phyloP scores from a whole-genome alignment of 495 filamentous ascomycete genomes.

The Zalerion maritima region DNA sequence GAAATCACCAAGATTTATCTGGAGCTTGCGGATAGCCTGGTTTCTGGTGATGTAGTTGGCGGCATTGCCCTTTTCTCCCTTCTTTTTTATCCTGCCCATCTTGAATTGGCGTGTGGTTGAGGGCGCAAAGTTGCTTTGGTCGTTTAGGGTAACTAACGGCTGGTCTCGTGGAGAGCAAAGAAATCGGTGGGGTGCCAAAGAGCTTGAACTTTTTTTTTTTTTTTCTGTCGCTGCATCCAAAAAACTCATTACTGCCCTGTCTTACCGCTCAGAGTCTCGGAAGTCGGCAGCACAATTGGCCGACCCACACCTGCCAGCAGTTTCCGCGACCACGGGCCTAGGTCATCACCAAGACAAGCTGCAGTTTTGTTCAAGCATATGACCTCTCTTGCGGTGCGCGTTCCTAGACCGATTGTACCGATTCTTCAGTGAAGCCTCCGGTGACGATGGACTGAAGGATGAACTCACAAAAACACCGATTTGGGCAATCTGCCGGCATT shows the following conservation, averaged over 20 bases:
- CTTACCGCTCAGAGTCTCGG: too few species aligned
- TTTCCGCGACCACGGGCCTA: too few species aligned
- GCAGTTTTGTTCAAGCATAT: too few species aligned
- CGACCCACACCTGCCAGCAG: too few species aligned
- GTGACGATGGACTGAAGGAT: constrained; percentile 51
- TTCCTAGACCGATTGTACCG: too few species aligned
- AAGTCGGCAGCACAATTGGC: too few species aligned
- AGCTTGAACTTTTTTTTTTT: too few species aligned
- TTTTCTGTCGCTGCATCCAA: too few species aligned
- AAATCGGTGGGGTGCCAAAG: too few species aligned
- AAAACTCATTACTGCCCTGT: too few species aligned
- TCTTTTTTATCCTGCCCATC: constrained; percentile 89
- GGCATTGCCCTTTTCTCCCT: constrained; percentile 82
- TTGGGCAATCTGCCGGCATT: constrained; percentile 53
- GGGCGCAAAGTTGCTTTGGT: background rate
- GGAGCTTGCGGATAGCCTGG: constrained; percentile 91
- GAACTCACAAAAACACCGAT: constrained; percentile 30
- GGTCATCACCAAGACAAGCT: too few species aligned
- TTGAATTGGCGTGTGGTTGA: constrained; percentile 5
- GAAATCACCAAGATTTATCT: constrained; percentile 93
- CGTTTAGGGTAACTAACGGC: background rate
- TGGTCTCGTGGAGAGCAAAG: constrained; percentile 1
- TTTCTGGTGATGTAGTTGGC: constrained; percentile 98
- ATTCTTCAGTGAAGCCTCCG: constrained; percentile 3
- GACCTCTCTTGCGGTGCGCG: too few species aligned